These are phyloP conservation scores for Aureobasidium subglaciale DNA, from an alignment of 2,329 filamentous ascomycete genomes.

Conservation along the genomic window DNA sequence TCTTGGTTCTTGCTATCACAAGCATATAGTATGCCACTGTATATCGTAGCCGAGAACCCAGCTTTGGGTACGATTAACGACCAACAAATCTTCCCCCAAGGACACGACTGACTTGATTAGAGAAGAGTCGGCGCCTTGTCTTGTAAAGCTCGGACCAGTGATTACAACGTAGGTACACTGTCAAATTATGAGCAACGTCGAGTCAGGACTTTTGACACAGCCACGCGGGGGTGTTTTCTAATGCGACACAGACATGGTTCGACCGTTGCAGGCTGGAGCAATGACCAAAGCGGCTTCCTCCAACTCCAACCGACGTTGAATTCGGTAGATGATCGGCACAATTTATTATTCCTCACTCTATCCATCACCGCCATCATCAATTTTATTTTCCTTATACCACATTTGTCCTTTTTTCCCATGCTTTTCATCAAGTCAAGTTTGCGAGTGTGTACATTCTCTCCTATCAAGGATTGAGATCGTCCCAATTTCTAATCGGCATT, in stretches of 20 bases:
- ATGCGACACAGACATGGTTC: not conserved
- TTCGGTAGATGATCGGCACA: slow-evolving; percentile 4
- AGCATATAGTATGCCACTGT: too few species aligned
- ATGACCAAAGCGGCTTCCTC: not conserved
- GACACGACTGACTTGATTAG: too few species aligned
- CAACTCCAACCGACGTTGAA: not conserved
- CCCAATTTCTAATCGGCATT: not conserved
- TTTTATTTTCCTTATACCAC: not conserved
- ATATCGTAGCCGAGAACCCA: too few species aligned
- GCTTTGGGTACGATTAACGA: too few species aligned
- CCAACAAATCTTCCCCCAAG: too few species aligned
- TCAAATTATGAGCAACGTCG: not conserved
- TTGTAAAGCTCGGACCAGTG: too few species aligned
- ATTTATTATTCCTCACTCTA: not conserved
- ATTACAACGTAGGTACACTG: too few species aligned
- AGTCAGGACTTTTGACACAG: not conserved
- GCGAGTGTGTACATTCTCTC: not conserved
- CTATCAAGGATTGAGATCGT: not conserved
- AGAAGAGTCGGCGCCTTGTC: too few species aligned
- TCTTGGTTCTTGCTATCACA: too few species aligned
- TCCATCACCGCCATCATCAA: not conserved
- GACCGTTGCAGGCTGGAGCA: not conserved
- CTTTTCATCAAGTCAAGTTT: not conserved
- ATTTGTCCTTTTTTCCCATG: not conserved
- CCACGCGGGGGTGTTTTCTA: not conserved